Evolutionary conservation across 169 alveolate genomes (phyloP), one percentile per base, ranked within the genome.

Genomic region (Cryptosporidium canis): DNA sequence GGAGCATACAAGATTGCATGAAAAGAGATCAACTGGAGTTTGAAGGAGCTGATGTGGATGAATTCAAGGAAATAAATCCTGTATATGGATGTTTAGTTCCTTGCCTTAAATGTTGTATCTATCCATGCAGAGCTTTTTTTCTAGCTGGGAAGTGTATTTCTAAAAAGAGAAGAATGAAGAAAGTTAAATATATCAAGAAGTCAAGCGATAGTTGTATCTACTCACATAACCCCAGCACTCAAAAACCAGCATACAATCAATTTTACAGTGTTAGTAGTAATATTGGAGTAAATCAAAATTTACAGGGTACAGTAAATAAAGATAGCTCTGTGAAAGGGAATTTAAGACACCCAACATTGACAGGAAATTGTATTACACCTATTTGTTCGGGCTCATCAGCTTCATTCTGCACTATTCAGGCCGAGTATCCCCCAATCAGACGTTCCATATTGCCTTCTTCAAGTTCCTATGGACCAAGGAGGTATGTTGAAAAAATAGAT

Each of bases 381-480:
- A 70, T 70, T 48, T 70, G 84, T 51, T 70, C 84, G 37, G 84
- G 84, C 6, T 48, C 84, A 48, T 55, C 72, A 5, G 87, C 72
- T 58, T 77, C 70, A 12, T 77, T 61, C 45, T 77, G 87, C 55
- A 77, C 84, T 48, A 70, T 70, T 51, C 84, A 70, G 37, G 84
- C 84, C 6, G 84, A 70, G n/a, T 70, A 70, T n/a, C 84, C 84
- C 55, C 39, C 64, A 16, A 70, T 51, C 16, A 70, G 84, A 41
- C 84, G 84, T 77, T 55, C 87, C 70, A 77, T 43, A 12, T 39
- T 77, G 39, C 87, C 87, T 77, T 77, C 72, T 39, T 77, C 87
- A 77, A 77, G 72, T 77, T 77, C 87, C 31, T 77, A 77, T 77
- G 87, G 87, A 58, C 87, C 68, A 77, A 77, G 87, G 63, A 77